Evolutionary conservation across 331 rosid species (phyloP).

Genomic region (Quercus phellos): DNA sequence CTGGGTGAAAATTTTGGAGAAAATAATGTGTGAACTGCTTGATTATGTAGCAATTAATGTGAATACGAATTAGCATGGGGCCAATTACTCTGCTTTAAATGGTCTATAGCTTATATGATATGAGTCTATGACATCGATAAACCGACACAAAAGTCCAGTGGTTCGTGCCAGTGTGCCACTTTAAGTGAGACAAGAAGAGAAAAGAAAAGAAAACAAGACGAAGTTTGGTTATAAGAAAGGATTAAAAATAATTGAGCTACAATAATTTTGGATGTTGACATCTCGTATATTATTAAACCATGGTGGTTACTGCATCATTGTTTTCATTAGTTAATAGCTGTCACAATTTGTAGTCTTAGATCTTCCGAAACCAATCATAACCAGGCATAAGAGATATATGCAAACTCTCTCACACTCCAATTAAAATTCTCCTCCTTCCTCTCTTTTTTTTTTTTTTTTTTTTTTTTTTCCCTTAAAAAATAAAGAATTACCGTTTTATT

Average conservation of each 20-base stretch:
- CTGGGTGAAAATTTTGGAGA: too few relatives aligned
- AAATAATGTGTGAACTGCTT: too few relatives aligned
- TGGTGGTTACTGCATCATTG: constrained; percentile 18
- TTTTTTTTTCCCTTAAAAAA: too few relatives aligned
- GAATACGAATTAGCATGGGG: too few relatives aligned
- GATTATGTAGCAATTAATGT: too few relatives aligned
- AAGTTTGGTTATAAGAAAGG: constrained; percentile 16
- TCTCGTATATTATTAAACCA: background rate
- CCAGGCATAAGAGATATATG: background rate
- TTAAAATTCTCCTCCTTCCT: too few relatives aligned
- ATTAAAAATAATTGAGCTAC: constrained; percentile 30
- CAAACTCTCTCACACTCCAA: too few relatives aligned
- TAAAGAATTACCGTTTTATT: too few relatives aligned
- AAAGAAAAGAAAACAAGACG: background rate
- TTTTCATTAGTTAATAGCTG: background rate
- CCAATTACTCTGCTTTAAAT: too few relatives aligned
- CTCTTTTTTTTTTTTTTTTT: too few relatives aligned
- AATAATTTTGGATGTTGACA: constrained; percentile 40
- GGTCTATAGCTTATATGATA: too few relatives aligned
- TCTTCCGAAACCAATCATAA: constrained; percentile 33
- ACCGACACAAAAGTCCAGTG: background rate
- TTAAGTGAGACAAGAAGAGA: background rate
- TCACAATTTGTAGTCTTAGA: constrained; percentile 6
- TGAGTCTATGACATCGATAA: too few relatives aligned
- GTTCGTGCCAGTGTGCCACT: background rate